Evolutionary conservation across 176 grass and related monocot species (phyloP), one percentile per base, ranked within the genome.

Genomic region (Guadua angustifolia): DNA sequence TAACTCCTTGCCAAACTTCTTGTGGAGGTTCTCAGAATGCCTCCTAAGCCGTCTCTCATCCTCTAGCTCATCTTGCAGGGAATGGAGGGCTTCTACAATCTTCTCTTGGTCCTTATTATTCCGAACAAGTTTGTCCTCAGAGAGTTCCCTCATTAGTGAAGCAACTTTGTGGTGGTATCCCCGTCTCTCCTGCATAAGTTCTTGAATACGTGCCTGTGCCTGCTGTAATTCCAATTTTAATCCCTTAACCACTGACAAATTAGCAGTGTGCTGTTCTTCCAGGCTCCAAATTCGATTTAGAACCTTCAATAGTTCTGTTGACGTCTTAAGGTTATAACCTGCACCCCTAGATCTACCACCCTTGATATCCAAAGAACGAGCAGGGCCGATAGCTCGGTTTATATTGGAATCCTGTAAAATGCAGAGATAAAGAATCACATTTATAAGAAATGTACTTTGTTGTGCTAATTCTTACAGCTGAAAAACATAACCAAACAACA

Each of bases 231-330:
- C 94, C 68, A 85, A 21, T 79, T 87, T 94, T 62, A 97, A 80
- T 39, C 75, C 65, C 38, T 92, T 94, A 22, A 94, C 83, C 56
- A 90, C 73, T 38, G 91, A 84, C 50, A 86, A 47, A 83, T 84
- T 89, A 74, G 94, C 74, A 52, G 87, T 85, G 5, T 94, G 89
- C 55, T 97, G 92, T 71, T 94, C 94, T 87, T 97, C 94, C 25
- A 97, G 83, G 79, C 85, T 94, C 94, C 94, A 97, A 70, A 94
- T 97, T 56, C 90, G 83, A 90, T 97, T 94, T 55, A 97, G 77
- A 84, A 97, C 92, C 93, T 94, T 94, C 67, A 97, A 77, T 46
- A 97, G 73, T 79, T 97, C 91, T 8, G 91, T 92, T 71, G 94
- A 94, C 85, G 85, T 97, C 86, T 88, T 92, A 14, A 92, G 82